phyloP scores from a whole-genome alignment of 2,329 filamentous ascomycete genomes.

The Leptographium flavum region DNA sequence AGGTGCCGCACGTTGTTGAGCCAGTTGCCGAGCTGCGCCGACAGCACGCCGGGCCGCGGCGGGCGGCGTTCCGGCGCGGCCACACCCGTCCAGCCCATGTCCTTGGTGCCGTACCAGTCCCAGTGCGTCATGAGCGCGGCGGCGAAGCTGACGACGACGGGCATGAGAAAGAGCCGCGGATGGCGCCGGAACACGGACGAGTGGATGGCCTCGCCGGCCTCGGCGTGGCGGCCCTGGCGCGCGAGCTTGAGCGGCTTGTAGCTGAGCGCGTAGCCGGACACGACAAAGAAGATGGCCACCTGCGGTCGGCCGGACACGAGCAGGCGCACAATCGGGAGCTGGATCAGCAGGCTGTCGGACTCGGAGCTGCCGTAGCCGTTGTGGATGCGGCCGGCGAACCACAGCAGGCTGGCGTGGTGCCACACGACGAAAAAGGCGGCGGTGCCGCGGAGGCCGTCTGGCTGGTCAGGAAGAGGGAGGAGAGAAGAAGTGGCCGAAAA shows the following conservation, averaged over 20 bases:
- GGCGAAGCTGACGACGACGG: conserved; percentile 6
- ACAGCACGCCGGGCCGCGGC: not conserved
- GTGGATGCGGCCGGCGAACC: conserved; percentile 17
- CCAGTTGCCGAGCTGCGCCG: conserved; percentile 7
- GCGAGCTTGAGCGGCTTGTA: conserved; percentile 13
- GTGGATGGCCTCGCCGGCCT: conserved; percentile 10
- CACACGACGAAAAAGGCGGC: conserved; percentile 40
- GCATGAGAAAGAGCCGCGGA: conserved; percentile 12
- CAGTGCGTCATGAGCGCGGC: conserved; percentile 5
- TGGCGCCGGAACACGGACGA: conserved; percentile 12
- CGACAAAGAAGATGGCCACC: conserved; percentile 30
- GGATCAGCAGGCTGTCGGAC: conserved; percentile 13
- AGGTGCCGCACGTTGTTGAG: conserved; percentile 1
- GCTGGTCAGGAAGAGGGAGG: conserved; percentile 1
- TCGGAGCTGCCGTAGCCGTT: conserved; percentile 13
- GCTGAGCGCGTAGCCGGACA: conserved; percentile 21
- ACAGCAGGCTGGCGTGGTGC: conserved; percentile 24
- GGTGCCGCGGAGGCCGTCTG: conserved; percentile 38
- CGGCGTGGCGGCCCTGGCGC: conserved; percentile 7
- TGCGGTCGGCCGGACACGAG: conserved; percentile 21
- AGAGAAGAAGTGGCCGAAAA: not conserved
- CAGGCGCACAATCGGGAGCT: conserved; percentile 23
- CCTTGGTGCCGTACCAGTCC: conserved; percentile 7
- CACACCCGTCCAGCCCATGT: conserved; percentile 3
- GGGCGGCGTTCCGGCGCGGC: conserved; percentile 7